Base-by-base conservation (phyloP, 2,329 filamentous ascomycete genomes). In the Truncatella angustata region DNA sequence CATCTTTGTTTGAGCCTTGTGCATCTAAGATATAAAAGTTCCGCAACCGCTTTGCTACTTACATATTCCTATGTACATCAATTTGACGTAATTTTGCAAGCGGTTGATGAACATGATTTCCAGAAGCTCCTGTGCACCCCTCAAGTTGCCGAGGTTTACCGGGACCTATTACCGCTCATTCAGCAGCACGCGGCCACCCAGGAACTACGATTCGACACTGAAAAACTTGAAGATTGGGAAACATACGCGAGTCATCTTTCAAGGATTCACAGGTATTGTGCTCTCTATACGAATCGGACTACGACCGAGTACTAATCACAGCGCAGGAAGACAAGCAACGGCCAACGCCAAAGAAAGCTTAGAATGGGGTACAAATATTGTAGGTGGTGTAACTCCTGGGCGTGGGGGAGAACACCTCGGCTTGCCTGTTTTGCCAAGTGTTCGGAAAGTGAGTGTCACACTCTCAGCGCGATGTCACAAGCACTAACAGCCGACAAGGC, bases 361-460 rank as follows among this genome's bases (percentile, higher is more conserved):
- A 53, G 82, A 77, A 67, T 93, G 87, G 80, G 89, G 89, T 11
- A 92, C 89, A 35, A 87, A 90, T 34, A 85, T 93, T 54, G 87
- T 93, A 0, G 89, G 89, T 26, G 88, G 88, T 23, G 87, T 91
- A 16, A 90, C 83, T 49, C 89, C 88, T 1, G 84, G 84, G 3
- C 82, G 85, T 45, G 79, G 82, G 52, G 84, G 84, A 44, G 82
- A 89, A 63, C 88, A 92, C 71, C 72, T 92, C 18, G 87, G 86
- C 2, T 73, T 90, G 32, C 89, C 89, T 1, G 78, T 92, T 1
- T 73, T 91, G 18, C 85, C 87, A 1, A 84, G 80, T 39, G 85
- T 92, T 26, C 77, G 78, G 61, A 81, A 78, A 63, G 80, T 78
- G 61, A 35, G 64, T 7, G 28, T 26, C n/a, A 10, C 20, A 23